Percentiles rank a stretch among this genome's conserved stretches.
Conservation (phyloP, 768 basidiomycete species). For the Amyloporia xantha region DNA sequence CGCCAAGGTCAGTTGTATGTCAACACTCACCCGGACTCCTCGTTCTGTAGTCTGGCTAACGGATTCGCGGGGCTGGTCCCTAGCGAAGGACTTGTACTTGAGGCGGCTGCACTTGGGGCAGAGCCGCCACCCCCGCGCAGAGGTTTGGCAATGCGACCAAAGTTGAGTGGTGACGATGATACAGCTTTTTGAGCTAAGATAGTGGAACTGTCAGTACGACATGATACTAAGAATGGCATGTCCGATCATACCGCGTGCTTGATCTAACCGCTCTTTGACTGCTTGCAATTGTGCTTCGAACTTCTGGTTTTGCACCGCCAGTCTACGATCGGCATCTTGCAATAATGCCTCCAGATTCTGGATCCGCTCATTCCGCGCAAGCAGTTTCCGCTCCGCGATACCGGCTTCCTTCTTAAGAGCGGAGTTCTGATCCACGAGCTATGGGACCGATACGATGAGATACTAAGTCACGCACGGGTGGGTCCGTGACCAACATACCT, state of each 20-base stretch:
- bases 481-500: conserved; percentile 43
- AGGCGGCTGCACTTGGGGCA: conserved; percentile 32
- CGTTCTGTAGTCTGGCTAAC: conserved; percentile 69
- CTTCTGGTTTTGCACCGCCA: conserved; percentile 91
- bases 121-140: conserved; percentile 86
- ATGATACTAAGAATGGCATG: conserved; percentile 6
- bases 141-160: conserved; percentile 96
- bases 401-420: conserved; percentile 96
- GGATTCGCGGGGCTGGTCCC: conserved; percentile 54
- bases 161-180: conserved; percentile 64
- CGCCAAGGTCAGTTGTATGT: background rate
- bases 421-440: conserved; percentile 99
- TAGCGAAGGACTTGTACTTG: conserved; percentile 34
- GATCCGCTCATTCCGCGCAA: conserved; percentile 96
- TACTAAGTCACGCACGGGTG: conserved; percentile 1
- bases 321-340: conserved; percentile 88
- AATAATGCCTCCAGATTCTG: conserved; percentile 90
- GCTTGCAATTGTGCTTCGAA: conserved; percentile 91
- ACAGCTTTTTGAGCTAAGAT: conserved; percentile 71
- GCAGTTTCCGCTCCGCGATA: conserved; percentile 91
- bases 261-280: conserved; percentile 87
- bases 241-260: conserved; percentile 70
- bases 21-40: conserved; percentile 48
- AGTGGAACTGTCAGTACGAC: conserved; percentile 10
- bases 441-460: background rate